phyloP scores from a whole-genome alignment of 2,329 filamentous ascomycete genomes.

The Diaporthe amygdali region DNA sequence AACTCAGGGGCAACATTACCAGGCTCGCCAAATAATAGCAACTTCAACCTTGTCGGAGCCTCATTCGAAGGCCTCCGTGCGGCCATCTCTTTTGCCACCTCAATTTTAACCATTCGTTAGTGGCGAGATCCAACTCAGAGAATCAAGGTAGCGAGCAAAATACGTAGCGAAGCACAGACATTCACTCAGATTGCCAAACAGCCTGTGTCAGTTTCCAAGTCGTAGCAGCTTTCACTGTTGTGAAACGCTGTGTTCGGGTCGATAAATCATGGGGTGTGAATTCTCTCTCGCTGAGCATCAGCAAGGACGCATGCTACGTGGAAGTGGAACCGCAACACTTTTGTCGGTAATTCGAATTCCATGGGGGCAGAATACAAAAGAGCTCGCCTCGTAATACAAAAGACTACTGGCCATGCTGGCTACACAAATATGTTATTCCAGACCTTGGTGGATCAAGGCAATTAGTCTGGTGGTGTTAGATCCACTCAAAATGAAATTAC shows the following conservation, averaged over 20 bases:
- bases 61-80: too few relatives aligned
- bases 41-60: neutral
- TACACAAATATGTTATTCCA: neutral
- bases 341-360: neutral
- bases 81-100: neutral
- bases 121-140: too few relatives aligned
- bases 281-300: too few relatives aligned
- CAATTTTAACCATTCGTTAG: neutral
- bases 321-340: neutral
- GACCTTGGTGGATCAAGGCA: neutral
- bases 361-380: neutral
- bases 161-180: neutral
- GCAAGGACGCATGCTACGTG: too few relatives aligned
- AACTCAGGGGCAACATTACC: neutral
- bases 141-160: too few relatives aligned
- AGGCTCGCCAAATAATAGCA: neutral
- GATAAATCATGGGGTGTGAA: neutral
- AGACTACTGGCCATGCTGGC: neutral
- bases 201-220: neutral
- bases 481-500: neutral
- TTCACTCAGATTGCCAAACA: neutral
- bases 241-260: neutral
- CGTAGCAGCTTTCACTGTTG: neutral
- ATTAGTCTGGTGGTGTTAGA: neutral
- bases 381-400: neutral